These are phyloP conservation scores for Actinomucor elegans DNA, from an alignment of 371 early-diverging fungal species.

Conservation along the genomic window DNA sequence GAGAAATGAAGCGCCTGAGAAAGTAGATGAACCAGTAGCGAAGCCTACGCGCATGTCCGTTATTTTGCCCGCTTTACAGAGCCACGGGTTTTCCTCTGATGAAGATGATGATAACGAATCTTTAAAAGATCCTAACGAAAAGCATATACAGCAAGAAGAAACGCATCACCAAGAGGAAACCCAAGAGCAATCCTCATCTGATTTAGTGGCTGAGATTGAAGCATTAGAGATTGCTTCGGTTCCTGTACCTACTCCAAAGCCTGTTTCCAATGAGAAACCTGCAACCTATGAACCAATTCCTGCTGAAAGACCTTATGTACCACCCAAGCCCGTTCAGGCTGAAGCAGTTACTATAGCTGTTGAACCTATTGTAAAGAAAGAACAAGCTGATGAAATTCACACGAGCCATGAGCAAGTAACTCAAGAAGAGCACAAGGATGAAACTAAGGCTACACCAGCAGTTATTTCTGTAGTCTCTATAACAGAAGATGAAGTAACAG, in stretches of 20 bases:
- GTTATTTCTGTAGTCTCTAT: background rate
- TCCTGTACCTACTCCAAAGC: background rate
- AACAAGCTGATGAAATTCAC: conserved; percentile 3
- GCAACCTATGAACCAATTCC: conserved; percentile 24
- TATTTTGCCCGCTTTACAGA: conserved; percentile 26
- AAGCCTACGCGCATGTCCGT: conserved; percentile 17
- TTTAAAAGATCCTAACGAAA: conserved; percentile 12
- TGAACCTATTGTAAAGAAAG: background rate
- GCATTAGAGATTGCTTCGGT: conserved; percentile 10
- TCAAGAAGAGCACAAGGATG: background rate
- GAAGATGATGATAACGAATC: conserved; percentile 15
- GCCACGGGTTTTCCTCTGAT: conserved; percentile 14
- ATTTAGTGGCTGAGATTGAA: conserved; percentile 13
- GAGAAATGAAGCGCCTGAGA: background rate
- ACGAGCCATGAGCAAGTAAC: background rate
- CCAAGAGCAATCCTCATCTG: background rate
- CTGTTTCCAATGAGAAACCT: background rate
- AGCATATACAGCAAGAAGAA: background rate
- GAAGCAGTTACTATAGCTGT: too few relatives aligned
- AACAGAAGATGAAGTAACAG: background rate
- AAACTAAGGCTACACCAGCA: conserved; percentile 2
- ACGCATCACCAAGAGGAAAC: background rate
- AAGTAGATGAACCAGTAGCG: background rate
- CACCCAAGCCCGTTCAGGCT: background rate
- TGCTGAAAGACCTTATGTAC: conserved; percentile 3